Conservation (phyloP, 495 filamentous ascomycete genomes). For the Podospora pseudopauciseta region DNA sequence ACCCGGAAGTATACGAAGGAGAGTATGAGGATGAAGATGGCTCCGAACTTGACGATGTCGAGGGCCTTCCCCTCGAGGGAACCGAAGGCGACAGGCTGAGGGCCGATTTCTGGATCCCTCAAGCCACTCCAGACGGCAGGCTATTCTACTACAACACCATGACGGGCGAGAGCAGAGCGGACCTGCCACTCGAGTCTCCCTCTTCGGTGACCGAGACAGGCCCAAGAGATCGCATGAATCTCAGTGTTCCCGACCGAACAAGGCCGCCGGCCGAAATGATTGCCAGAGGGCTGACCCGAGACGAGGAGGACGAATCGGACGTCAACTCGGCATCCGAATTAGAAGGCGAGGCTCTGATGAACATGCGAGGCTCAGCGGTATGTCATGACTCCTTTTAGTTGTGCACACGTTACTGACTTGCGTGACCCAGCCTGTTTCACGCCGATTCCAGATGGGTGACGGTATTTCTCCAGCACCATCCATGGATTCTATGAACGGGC, state of each 20-base stretch:
- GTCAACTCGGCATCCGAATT: conserved; percentile 78
- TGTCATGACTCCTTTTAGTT: conserved; percentile 26
- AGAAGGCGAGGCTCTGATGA: conserved; percentile 57
- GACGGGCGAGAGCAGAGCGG: conserved; percentile 88
- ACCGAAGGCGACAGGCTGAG: conserved; percentile 70
- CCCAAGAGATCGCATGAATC: conserved; percentile 80
- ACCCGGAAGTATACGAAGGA: conserved; percentile 40
- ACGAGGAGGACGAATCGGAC: conserved; percentile 80
- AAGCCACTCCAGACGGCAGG: conserved; percentile 88
- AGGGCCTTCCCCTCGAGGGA: conserved; percentile 66
- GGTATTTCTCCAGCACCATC: conserved; percentile 85
- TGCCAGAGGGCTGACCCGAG: conserved; percentile 75
- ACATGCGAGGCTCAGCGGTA: conserved; percentile 33
- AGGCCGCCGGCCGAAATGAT: conserved; percentile 89
- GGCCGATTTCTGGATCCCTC: conserved; percentile 96
- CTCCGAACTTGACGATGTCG: conserved; percentile 46
- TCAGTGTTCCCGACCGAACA: conserved; percentile 84
- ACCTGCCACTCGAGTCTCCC: conserved; percentile 88
- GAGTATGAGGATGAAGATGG: conserved; percentile 32
- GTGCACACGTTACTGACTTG: conserved; percentile 17
- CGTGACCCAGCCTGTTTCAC: conserved; percentile 48
- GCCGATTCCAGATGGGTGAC: conserved; percentile 62
- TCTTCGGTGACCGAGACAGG: conserved; percentile 76
- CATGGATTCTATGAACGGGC: conserved; percentile 77
- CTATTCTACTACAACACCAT: conserved; percentile 98